phyloP scores from a whole-genome alignment of 1,139 yeast species.

The Debaryomyces udenii region DNA sequence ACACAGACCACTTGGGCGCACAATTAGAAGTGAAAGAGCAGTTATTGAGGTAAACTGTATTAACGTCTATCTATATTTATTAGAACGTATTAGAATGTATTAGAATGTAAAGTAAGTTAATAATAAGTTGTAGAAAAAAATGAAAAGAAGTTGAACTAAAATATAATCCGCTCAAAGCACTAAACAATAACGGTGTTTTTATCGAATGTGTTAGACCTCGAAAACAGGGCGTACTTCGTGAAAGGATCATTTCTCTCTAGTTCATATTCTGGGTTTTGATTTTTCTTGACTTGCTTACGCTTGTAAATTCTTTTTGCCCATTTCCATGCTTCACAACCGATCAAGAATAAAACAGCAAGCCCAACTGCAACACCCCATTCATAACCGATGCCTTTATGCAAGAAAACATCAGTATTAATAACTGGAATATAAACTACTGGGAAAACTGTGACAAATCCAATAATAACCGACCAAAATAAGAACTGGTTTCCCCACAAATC shows the following conservation, averaged over 20 bases:
- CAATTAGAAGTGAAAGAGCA: slow-evolving; percentile 58
- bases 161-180: neutral
- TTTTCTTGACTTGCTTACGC: slow-evolving; percentile 36
- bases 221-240: slow-evolving; percentile 60
- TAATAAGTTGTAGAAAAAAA: neutral
- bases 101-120: slow-evolving; percentile 1
- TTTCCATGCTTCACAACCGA: slow-evolving; percentile 66
- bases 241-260: slow-evolving; percentile 67
- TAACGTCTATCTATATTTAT: slow-evolving; percentile 1
- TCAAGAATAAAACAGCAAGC: slow-evolving; percentile 57
- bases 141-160: no score
- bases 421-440: slow-evolving; percentile 87
- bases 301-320: slow-evolving; percentile 59
- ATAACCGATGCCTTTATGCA: slow-evolving; percentile 70
- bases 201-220: slow-evolving; percentile 48
- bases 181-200: slow-evolving; percentile 13
- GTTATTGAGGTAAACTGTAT: slow-evolving; percentile 27
- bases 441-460: slow-evolving; percentile 70
- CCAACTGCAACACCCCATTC: slow-evolving; percentile 83
- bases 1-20: slow-evolving; percentile 65
- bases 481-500: slow-evolving; percentile 76
- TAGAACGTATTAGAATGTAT: neutral
- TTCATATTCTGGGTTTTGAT: slow-evolving; percentile 63
- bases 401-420: slow-evolving; percentile 74
- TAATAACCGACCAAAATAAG: slow-evolving; percentile 75